Percentiles rank a stretch among this genome's conserved stretches.
phyloP scores from a whole-genome alignment of 1,139 yeast genomes.

The Suhomyces maxii region DNA sequence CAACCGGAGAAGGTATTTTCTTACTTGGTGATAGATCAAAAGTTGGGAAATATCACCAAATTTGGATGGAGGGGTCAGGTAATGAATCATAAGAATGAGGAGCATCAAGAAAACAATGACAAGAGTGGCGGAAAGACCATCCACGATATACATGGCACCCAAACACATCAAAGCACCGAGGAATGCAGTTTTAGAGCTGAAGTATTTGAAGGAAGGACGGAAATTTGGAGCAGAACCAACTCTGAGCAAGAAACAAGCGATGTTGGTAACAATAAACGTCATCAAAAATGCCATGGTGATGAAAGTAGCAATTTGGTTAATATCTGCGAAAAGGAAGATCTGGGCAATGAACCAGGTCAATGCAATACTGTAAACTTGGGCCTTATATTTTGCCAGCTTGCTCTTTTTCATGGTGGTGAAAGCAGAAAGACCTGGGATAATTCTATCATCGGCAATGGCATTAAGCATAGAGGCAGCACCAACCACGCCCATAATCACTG shows the following conservation, averaged over 20 bases:
- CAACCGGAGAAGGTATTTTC: conserved; percentile 79
- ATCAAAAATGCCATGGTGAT: conserved; percentile 95
- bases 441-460: conserved; percentile 85
- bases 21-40: conserved; percentile 89
- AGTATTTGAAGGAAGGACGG: conserved; percentile 89
- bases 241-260: conserved; percentile 86
- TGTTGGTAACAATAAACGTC: conserved; percentile 91
- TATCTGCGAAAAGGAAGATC: conserved; percentile 79
- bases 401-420: conserved; percentile 53
- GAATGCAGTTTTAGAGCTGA: conserved; percentile 78
- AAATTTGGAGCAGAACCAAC: conserved; percentile 95
- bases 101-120: conserved; percentile 66
- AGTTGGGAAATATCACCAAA: conserved; percentile 98
- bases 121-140: conserved; percentile 80
- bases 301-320: conserved; percentile 90
- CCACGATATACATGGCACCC: conserved; percentile 90
- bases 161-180: conserved; percentile 69
- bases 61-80: conserved; percentile 87
- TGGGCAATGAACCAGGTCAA: conserved; percentile 84
- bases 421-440: conserved; percentile 69
- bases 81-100: conserved; percentile 77
- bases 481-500: conserved; percentile 90
- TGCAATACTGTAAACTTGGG: conserved; percentile 51
- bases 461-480: conserved; percentile 90
- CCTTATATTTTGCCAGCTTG: conserved; percentile 51